phyloP scores from a whole-genome alignment of 805 yeast species.

The Starmera amethionina region DNA sequence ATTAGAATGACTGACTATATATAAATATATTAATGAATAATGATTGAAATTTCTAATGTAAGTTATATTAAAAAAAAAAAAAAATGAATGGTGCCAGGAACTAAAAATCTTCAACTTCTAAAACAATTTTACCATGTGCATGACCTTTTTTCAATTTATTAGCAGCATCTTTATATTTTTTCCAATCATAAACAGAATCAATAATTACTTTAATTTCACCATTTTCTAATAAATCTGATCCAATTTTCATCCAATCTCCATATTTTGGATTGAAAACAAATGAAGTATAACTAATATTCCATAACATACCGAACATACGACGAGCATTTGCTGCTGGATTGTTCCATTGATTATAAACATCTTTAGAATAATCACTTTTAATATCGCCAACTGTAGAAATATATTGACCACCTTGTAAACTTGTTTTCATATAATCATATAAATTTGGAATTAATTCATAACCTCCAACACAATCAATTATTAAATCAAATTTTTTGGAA shows the following conservation, averaged over 20 bases:
- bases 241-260: constrained; percentile 30
- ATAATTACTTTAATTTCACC: constrained; percentile 38
- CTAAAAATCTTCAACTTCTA: constrained; percentile 32
- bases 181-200: constrained; percentile 49
- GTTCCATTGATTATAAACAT: constrained; percentile 26
- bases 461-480: constrained; percentile 70
- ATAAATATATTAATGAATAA: not conserved
- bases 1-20: not conserved
- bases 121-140: constrained; percentile 64
- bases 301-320: constrained; percentile 23
- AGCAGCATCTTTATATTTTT: constrained; percentile 44
- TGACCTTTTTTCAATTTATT: constrained; percentile 38
- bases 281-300: constrained; percentile 27
- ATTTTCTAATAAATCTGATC: constrained; percentile 34
- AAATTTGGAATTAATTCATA: constrained; percentile 34
- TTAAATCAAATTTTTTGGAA: constrained; percentile 40
- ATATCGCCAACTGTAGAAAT: constrained; percentile 57
- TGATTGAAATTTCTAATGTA: not conserved
- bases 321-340: constrained; percentile 25
- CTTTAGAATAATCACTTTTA: constrained; percentile 28
- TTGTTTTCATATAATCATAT: constrained; percentile 30
- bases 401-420: constrained; percentile 38
- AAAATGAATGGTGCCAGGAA: no score
- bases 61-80: not conserved
- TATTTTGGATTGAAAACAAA: constrained; percentile 24